These are phyloP conservation scores for Saccharomyces hybrid DNA, from an alignment of 1,139 yeast genomes.

Conservation along the genomic window DNA sequence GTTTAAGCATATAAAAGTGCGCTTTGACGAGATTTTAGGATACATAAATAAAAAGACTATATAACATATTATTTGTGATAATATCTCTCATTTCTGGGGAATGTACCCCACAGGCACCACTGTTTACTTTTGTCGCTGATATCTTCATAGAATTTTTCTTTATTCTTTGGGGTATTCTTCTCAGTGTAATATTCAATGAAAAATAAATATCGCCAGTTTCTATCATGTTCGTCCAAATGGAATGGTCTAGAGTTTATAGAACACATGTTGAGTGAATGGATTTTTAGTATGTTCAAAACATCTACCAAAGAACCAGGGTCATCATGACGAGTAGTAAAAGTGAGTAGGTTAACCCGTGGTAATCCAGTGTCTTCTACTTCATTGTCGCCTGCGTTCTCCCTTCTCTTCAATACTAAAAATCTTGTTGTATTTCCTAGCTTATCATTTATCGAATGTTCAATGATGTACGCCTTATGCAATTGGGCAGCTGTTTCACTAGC, in stretches of 20 bases:
- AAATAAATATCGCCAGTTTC: constrained; percentile 73
- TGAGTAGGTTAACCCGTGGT: constrained; percentile 43
- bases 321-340: constrained; percentile 60
- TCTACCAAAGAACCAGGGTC: constrained; percentile 71
- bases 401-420: constrained; percentile 51
- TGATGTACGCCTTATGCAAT: constrained; percentile 52
- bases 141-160: constrained; percentile 21
- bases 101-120: constrained; percentile 35
- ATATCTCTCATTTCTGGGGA: constrained; percentile 34
- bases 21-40: not conserved
- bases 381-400: constrained; percentile 4
- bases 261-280: constrained; percentile 54
- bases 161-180: constrained; percentile 6
- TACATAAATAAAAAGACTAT: not conserved
- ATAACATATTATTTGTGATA: constrained; percentile 14
- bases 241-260: constrained; percentile 63
- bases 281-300: constrained; percentile 53
- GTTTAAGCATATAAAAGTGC: constrained; percentile 10
- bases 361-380: constrained; percentile 4
- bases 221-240: constrained; percentile 11
- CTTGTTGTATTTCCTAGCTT: constrained; percentile 71
- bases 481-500: constrained; percentile 59
- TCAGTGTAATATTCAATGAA: constrained; percentile 52
- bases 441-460: constrained; percentile 58
- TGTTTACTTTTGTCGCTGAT: constrained; percentile 26